Evolutionary conservation across 768 basidiomycete species (phyloP), one percentile per base, ranked within the genome.

Genomic region (Mycena filopes): DNA sequence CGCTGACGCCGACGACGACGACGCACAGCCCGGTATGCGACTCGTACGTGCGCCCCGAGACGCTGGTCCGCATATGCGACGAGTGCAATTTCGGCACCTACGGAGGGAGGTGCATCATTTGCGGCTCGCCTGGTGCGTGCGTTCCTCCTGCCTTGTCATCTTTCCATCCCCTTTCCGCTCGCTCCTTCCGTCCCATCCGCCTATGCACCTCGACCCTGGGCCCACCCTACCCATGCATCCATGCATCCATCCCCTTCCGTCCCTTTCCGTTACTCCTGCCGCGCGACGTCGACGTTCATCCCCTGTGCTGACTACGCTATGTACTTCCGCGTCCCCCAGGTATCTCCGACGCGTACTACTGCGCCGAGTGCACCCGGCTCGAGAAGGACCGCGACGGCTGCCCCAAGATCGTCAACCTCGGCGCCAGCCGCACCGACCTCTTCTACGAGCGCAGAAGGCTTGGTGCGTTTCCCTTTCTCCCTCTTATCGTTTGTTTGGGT

Each of bases 31-130:
- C 97, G 11, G 94, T 98, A 47, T 99, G 97, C 82, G 97, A 99
- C 82, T 98, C 97, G 60, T 99, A 99, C 80, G 98, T 99, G 67
- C 89, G 98, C 72, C 98, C 98, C 72, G 96, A 97, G 80, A 99
- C 97, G 25, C 86, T 99, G 69, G 98, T 99, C 63, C 89, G 97
- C 67, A 98, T 98, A 70, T 99, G 98, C 78, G 98, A 99, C 76
- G 98, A 99, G 82, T 99, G 98, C 80, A 99, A 99, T 79, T 99
- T 99, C 81, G 94, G 96, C 70, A 97, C 95, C 47, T 98, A 98
- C 76, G 96, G 98, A 25, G 97, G 97, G 53, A 86, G 96, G 68
- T 99, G 98, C 76, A 99, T 98, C 79, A 98, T 99, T 66, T 99
- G 98, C 71, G 95, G 96, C 51, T 90, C 95, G 46, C 95, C 94